Evolutionary conservation across 805 yeast species (phyloP).

Genomic region (Metschnikowia hibisci): DNA sequence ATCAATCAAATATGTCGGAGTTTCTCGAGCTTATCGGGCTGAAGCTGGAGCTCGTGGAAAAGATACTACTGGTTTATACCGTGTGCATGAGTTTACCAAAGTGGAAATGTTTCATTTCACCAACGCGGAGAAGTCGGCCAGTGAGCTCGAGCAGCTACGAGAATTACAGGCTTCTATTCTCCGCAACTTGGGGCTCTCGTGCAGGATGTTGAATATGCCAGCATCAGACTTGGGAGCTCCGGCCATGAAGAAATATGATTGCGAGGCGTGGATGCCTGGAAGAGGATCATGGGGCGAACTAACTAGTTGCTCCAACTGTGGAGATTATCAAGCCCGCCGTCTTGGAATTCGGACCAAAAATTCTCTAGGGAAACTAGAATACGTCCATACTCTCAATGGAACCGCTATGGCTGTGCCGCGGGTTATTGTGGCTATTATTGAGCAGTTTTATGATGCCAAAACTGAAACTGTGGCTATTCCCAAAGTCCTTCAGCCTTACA

Average conservation of each 20-base stretch:
- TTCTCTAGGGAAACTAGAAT: slow-evolving; percentile 34
- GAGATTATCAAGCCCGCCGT: slow-evolving; percentile 86
- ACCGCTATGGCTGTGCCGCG: slow-evolving; percentile 96
- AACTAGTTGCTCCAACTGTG: slow-evolving; percentile 86
- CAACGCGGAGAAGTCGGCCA: slow-evolving; percentile 40
- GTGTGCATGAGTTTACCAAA: slow-evolving; percentile 96
- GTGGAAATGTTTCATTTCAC: slow-evolving; percentile 86
- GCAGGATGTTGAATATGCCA: slow-evolving; percentile 85
- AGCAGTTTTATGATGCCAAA: slow-evolving; percentile 67
- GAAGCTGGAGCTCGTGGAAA: slow-evolving; percentile 97
- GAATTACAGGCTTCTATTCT: slow-evolving; percentile 64
- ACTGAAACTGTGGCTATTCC: slow-evolving; percentile 61
- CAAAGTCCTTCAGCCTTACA: slow-evolving; percentile 57
- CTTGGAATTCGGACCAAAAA: slow-evolving; percentile 59
- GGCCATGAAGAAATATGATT: slow-evolving; percentile 85
- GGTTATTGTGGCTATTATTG: slow-evolving; percentile 83
- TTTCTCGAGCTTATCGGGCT: slow-evolving; percentile 84
- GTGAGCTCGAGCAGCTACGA: slow-evolving; percentile 57
- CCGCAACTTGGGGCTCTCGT: slow-evolving; percentile 64
- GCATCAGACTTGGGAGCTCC: slow-evolving; percentile 90
- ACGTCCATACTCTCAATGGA: slow-evolving; percentile 85
- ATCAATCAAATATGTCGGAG: slow-evolving; percentile 68
- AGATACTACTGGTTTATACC: slow-evolving; percentile 85
- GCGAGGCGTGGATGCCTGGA: slow-evolving; percentile 99
- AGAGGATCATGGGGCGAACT: slow-evolving; percentile 90